Base-by-base conservation (phyloP, 768 basidiomycete genomes). In the Bullera alba region DNA sequence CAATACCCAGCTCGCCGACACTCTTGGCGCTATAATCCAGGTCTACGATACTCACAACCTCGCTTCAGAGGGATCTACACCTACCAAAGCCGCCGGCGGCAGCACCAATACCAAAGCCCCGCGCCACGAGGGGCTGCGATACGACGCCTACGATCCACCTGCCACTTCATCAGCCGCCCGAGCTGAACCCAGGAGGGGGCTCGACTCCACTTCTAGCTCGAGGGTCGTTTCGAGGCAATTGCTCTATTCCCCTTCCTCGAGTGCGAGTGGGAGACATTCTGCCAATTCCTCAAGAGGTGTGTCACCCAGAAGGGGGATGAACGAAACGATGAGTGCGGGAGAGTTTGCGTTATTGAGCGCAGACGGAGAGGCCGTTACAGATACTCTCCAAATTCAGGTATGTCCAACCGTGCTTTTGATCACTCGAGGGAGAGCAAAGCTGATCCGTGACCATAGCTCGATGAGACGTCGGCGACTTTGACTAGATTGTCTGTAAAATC, bases 111-210 rank as follows among this genome's bases (percentile, higher is more conserved):
- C 35, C 53, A 16, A 12, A 35, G 16, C 23, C 44, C 14, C 32
- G 37, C 7, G 23, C 37, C 26, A 50, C 34, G 44, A 35, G 42
- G 27, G n/a, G 15, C 28, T 58, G 15, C 27, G 56, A n/a, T 58
- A 58, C 34, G 56, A 58, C 27, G 51, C 56, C 1, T 58, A 58
- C 48, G 48, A 42, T 6, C 17, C 52, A 22, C 56, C 56, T 21
- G n/a, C 8, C 8, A n/a, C 32, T 34, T 8, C 32, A 34, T n/a
- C n/a, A n/a, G n/a, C n/a, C n/a, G n/a, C n/a, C n/a, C n/a, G n/a
- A 39, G 37, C 8, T 7, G 37, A 8, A 39, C 22, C 12, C 37
- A 10, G 12, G 7, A 10, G 7, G 12, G 19, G 22, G 37, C 8
- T 39, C 12, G 12, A 39, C 37, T 21, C 8, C 10, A 10, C 19